phyloP scores from a whole-genome alignment of 2,329 filamentous ascomycete species.

The Torrubiellomyces zombiae region DNA sequence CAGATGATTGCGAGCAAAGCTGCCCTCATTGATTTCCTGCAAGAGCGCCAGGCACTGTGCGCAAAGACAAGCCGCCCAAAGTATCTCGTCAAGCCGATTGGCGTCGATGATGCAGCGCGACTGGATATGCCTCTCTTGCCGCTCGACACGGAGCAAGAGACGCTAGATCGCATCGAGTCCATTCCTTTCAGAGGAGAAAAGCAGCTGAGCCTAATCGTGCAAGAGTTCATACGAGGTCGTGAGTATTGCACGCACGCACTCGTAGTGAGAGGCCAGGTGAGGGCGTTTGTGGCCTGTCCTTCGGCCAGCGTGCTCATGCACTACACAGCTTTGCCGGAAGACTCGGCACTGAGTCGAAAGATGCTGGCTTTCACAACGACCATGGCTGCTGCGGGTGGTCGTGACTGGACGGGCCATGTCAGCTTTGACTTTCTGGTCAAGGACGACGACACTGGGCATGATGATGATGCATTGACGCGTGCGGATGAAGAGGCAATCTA shows the following conservation, averaged over 20 bases:
- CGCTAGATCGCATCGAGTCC: constrained; percentile 33
- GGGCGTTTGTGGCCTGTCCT: constrained; percentile 50
- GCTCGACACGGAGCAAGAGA: constrained; percentile 31
- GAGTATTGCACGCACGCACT: constrained; percentile 61
- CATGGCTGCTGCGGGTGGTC: constrained; percentile 34
- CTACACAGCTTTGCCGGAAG: constrained; percentile 40
- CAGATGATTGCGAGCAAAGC: constrained; percentile 34
- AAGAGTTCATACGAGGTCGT: constrained; percentile 44
- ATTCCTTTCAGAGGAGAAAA: constrained; percentile 25
- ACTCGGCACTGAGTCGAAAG: constrained; percentile 34
- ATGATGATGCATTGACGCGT: neutral
- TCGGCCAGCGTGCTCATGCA: constrained; percentile 48
- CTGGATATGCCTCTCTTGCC: constrained; percentile 51
- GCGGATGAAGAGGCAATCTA: constrained; percentile 27
- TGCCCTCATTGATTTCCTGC: constrained; percentile 36
- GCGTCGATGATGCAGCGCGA: constrained; percentile 41
- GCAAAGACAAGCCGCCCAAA: constrained; percentile 13
- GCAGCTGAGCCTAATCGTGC: constrained; percentile 40
- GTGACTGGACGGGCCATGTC: constrained; percentile 48
- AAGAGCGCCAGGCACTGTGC: constrained; percentile 10
- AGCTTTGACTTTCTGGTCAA: constrained; percentile 53
- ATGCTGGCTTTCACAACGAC: constrained; percentile 49
- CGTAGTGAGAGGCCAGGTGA: constrained; percentile 46
- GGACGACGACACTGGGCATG: constrained; percentile 7
- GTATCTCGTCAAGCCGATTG: constrained; percentile 52